phyloP scores from a whole-genome alignment of 495 filamentous ascomycete species.

The Tuber brumale region DNA sequence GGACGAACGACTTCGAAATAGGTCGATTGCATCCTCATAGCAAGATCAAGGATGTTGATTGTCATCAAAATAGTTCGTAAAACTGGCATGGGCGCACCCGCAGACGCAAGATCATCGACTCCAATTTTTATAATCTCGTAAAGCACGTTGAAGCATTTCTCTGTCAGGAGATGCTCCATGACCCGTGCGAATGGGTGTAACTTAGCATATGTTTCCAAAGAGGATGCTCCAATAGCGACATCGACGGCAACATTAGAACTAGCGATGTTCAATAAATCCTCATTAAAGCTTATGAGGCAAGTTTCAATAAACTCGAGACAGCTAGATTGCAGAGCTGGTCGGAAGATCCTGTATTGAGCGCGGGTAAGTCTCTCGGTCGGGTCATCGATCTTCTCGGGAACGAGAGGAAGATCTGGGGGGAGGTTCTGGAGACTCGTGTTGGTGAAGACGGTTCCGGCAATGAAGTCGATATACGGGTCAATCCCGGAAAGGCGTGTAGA shows the following conservation, averaged over 20 bases:
- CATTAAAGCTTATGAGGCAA: slow-evolving; percentile 80
- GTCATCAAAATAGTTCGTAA: slow-evolving; percentile 65
- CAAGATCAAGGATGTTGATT: slow-evolving; percentile 70
- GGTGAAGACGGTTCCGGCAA: slow-evolving; percentile 51
- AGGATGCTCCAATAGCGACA: slow-evolving; percentile 60
- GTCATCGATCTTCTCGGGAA: slow-evolving; percentile 31
- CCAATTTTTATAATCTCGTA: slow-evolving; percentile 72
- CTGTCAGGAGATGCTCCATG: slow-evolving; percentile 97
- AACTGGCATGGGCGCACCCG: slow-evolving; percentile 56
- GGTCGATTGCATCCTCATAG: slow-evolving; percentile 80
- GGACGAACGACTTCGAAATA: slow-evolving; percentile 82
- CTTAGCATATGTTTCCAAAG: slow-evolving; percentile 66
- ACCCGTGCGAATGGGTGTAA: slow-evolving; percentile 87
- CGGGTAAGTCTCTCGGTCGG: slow-evolving; percentile 37
- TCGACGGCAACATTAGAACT: slow-evolving; percentile 67
- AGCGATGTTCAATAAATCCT: slow-evolving; percentile 78
- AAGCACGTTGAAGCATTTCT: slow-evolving; percentile 71
- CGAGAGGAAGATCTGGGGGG: slow-evolving; percentile 30
- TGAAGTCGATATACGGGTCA: slow-evolving; percentile 86
- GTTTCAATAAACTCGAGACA: slow-evolving; percentile 71
- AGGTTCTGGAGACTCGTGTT: slow-evolving; percentile 39
- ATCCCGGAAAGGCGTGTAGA: slow-evolving; percentile 75
- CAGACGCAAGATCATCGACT: slow-evolving; percentile 51
- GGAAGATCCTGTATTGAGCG: slow-evolving; percentile 37
- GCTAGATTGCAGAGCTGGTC: slow-evolving; percentile 54